phyloP scores from a whole-genome alignment of 2,329 filamentous ascomycete genomes.

The Ceratocystis smalleyi region DNA sequence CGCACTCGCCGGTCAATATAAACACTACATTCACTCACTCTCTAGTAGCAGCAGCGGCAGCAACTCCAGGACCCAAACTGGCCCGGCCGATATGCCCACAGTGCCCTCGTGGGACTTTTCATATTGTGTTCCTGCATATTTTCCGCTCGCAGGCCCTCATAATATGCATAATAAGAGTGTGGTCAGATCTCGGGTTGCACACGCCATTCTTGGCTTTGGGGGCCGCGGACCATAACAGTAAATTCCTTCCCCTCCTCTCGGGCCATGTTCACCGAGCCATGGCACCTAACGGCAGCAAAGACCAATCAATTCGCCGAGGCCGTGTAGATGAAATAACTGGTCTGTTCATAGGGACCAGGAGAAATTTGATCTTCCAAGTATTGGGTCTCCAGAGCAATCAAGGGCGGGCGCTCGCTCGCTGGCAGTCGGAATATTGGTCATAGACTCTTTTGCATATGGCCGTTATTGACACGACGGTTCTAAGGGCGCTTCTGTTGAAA shows the following conservation, averaged over 20 bases:
- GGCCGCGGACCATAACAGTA: background rate
- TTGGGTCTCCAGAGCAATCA: background rate
- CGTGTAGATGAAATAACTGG: background rate
- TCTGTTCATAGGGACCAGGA: background rate
- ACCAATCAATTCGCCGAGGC: background rate
- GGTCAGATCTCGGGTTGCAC: background rate
- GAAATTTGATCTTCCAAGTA: background rate
- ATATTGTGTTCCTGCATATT: background rate
- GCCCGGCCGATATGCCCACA: no score
- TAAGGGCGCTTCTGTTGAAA: background rate
- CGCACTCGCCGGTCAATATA: no score
- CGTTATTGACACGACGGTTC: background rate
- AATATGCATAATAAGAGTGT: background rate
- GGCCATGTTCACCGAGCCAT: background rate
- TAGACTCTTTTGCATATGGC: background rate
- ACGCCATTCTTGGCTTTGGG: background rate
- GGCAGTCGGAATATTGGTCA: background rate
- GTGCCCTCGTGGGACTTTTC: background rate
- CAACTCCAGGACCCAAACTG: no score
- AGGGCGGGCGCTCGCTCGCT: no score
- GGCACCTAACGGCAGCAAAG: background rate
- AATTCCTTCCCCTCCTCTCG: background rate
- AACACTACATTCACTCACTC: no score
- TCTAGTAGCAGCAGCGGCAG: no score
- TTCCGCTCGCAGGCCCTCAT: background rate